Conservation (phyloP, 176 grass and related monocot species). For the Poa annua region DNA sequence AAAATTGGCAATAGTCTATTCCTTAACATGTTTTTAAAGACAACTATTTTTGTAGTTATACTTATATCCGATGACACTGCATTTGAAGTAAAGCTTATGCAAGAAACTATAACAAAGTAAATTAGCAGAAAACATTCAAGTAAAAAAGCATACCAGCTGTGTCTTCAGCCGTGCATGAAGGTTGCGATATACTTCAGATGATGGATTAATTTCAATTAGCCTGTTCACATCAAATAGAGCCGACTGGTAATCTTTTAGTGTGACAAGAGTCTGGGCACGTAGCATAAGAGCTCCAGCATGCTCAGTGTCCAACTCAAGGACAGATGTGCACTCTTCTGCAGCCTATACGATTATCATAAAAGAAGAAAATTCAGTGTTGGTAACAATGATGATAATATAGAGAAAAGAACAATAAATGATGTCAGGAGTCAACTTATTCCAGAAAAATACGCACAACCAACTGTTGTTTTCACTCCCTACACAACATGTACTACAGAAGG, state of each 20-base stretch:
- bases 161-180: constrained; percentile 85
- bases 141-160: constrained; percentile 69
- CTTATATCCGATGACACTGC: background rate
- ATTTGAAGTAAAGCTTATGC: background rate
- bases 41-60: background rate
- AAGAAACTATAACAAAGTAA: constrained; percentile 18
- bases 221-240: constrained; percentile 97
- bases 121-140: background rate
- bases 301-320: constrained; percentile 87
- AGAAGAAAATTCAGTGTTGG: constrained; percentile 28
- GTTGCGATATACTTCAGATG: constrained; percentile 81
- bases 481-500: background rate
- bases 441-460: background rate
- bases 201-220: constrained; percentile 85
- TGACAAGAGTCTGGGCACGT: constrained; percentile 92
- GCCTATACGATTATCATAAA: constrained; percentile 52
- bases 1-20: background rate
- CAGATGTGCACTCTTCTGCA: constrained; percentile 95
- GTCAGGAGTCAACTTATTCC: background rate
- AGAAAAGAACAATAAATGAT: constrained; percentile 33
- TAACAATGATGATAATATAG: background rate
- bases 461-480: no score
- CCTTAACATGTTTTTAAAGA: background rate
- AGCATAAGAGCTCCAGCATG: constrained; percentile 94
- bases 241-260: constrained; percentile 89